These are phyloP conservation scores for Pseudoneurospora amorphoporcata DNA, from an alignment of 495 filamentous ascomycete genomes.

Conservation along the genomic window DNA sequence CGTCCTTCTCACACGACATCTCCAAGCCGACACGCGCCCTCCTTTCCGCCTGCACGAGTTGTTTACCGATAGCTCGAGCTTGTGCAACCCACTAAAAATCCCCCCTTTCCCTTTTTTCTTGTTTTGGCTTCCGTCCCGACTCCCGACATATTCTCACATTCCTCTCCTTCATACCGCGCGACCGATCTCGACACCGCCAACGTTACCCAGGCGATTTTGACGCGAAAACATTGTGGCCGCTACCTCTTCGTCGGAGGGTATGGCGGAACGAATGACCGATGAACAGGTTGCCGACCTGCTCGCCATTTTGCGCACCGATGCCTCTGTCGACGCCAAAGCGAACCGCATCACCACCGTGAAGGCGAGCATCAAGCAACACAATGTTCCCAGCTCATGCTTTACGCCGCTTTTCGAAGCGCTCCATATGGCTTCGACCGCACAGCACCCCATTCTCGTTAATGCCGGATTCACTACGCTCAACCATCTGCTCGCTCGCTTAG, in stretches of 20 bases:
- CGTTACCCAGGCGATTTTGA: constrained; percentile 13
- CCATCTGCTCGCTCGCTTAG: constrained; percentile 73
- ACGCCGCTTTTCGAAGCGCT: constrained; percentile 64
- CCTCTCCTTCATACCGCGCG: neutral
- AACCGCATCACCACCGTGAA: constrained; percentile 62
- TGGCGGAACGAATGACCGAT: constrained; percentile 50
- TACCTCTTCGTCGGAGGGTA: constrained; percentile 20
- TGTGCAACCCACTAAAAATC: neutral
- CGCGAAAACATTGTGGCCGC: constrained; percentile 4
- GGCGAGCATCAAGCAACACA: constrained; percentile 78
- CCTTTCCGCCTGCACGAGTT: neutral
- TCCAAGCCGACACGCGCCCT: neutral
- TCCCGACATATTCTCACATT: neutral
- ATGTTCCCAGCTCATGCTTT: constrained; percentile 67
- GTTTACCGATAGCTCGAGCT: neutral
- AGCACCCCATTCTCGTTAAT: constrained; percentile 56
- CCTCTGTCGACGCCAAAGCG: constrained; percentile 60
- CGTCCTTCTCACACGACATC: constrained; percentile 11
- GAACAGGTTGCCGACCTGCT: constrained; percentile 55
- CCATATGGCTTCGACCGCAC: constrained; percentile 55
- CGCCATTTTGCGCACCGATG: constrained; percentile 57
- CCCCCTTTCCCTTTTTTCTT: neutral
- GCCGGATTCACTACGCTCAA: constrained; percentile 76
- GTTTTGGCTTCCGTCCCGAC: neutral
- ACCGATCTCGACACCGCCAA: neutral